Evolutionary conservation across 2,329 filamentous ascomycete species (phyloP).

Genomic region (Epichloe gansuensis): DNA sequence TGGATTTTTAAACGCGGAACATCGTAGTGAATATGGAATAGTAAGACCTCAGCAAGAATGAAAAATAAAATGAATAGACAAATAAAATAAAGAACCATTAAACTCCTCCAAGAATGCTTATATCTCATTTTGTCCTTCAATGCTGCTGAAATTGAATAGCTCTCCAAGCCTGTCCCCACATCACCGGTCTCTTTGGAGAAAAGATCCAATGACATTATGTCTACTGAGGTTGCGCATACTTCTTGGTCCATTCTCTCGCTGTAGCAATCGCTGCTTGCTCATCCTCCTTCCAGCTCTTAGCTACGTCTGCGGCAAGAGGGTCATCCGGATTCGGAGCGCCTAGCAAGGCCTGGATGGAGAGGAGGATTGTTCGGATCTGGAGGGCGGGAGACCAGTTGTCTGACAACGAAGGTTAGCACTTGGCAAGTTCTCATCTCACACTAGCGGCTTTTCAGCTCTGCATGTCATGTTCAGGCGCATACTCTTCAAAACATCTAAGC

Average conservation of each 20-base stretch:
- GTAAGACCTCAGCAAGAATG: neutral
- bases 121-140: slow-evolving; percentile 6
- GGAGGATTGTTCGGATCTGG: slow-evolving; percentile 95
- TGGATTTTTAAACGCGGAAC: neutral
- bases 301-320: slow-evolving; percentile 94
- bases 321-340: slow-evolving; percentile 97
- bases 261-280: slow-evolving; percentile 86
- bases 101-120: slow-evolving; percentile 15
- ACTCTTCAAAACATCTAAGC: slow-evolving; percentile 96
- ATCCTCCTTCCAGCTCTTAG: slow-evolving; percentile 96
- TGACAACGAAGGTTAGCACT: slow-evolving; percentile 25
- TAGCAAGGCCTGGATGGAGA: slow-evolving; percentile 93
- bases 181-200: neutral
- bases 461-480: slow-evolving; percentile 18
- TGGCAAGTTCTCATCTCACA: neutral
- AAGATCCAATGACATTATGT: neutral
- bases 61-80: neutral
- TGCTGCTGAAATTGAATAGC: slow-evolving; percentile 5
- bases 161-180: neutral
- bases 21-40: neutral
- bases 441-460: neutral
- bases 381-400: slow-evolving; percentile 98
- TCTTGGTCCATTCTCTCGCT: slow-evolving; percentile 81
- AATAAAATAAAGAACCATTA: slow-evolving; percentile 6
- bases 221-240: slow-evolving; percentile 51